Percentiles rank a stretch among this genome's conserved stretches.
Conservation (phyloP, 2,329 filamentous ascomycete genomes). For the Tolypocladium tundrense region DNA sequence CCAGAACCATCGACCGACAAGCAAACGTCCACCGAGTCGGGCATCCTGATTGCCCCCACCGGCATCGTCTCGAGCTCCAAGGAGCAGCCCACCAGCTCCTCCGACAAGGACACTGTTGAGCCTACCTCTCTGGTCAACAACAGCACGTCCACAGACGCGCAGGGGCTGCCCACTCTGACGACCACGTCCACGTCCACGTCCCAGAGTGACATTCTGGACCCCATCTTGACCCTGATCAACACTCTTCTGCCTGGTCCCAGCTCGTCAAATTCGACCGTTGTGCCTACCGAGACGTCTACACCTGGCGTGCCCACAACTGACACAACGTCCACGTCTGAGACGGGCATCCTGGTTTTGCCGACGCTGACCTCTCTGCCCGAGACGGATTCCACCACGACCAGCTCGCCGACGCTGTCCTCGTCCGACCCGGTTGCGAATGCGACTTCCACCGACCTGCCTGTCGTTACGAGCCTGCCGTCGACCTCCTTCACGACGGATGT, state of each 20-base stretch:
- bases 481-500: conserved; percentile 2
- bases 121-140: conserved; percentile 1
- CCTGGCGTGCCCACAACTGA: not conserved
- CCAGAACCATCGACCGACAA: not conserved
- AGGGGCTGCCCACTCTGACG: not conserved
- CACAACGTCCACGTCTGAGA: not conserved
- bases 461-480: conserved; percentile 2
- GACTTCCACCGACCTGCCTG: conserved; percentile 5
- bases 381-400: not conserved
- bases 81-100: not conserved
- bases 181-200: not conserved
- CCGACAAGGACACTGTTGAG: not conserved
- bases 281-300: not conserved
- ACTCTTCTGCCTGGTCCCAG: conserved; percentile 7
- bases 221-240: conserved; percentile 11
- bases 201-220: conserved; percentile 11
- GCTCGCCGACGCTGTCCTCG: not conserved
- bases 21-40: not conserved
- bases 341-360: not conserved
- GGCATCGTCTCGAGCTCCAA: conserved; percentile 11
- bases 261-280: conserved; percentile 3
- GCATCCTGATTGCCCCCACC: conserved; percentile 16
- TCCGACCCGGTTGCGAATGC: conserved; percentile 2
- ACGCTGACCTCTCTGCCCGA: not conserved
- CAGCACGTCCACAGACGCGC: not conserved